phyloP scores from a whole-genome alignment of 192 early-diverging fungal genomes.

The Backusella macrospora region DNA sequence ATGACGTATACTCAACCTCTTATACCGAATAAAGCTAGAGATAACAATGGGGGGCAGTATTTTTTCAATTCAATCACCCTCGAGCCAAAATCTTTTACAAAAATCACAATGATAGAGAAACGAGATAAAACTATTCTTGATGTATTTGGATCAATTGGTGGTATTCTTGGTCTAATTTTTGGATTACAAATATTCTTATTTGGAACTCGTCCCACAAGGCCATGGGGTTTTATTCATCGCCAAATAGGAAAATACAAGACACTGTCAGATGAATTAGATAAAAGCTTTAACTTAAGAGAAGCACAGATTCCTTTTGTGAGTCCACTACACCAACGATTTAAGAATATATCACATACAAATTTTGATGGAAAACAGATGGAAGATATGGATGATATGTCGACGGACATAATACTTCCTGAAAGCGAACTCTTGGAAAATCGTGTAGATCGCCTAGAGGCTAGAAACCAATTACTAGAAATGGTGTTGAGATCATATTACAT shows the following conservation, averaged over 20 bases:
- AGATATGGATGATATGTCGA: background rate
- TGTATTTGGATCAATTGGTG: slow-evolving; percentile 15
- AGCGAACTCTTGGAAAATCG: background rate
- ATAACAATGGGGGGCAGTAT: no score
- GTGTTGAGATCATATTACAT: slow-evolving; percentile 14
- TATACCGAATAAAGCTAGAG: background rate
- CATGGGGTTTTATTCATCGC: slow-evolving; percentile 19
- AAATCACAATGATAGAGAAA: background rate
- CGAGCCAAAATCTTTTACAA: background rate
- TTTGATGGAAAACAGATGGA: background rate
- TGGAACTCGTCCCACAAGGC: background rate
- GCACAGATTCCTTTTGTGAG: slow-evolving; percentile 7
- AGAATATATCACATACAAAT: background rate
- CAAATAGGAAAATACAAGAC: background rate
- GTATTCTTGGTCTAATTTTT: slow-evolving; percentile 21
- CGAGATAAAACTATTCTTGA: slow-evolving; percentile 11
- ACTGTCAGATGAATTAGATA: background rate
- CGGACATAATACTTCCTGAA: background rate
- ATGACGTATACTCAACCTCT: background rate
- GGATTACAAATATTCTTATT: slow-evolving; percentile 20
- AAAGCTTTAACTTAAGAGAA: background rate
- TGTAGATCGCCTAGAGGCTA: background rate
- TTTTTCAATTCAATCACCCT: background rate
- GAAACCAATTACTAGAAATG: slow-evolving; percentile 8
- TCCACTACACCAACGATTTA: background rate